Conservation (phyloP, 2,329 filamentous ascomycete genomes). For the Knufia petricola region DNA sequence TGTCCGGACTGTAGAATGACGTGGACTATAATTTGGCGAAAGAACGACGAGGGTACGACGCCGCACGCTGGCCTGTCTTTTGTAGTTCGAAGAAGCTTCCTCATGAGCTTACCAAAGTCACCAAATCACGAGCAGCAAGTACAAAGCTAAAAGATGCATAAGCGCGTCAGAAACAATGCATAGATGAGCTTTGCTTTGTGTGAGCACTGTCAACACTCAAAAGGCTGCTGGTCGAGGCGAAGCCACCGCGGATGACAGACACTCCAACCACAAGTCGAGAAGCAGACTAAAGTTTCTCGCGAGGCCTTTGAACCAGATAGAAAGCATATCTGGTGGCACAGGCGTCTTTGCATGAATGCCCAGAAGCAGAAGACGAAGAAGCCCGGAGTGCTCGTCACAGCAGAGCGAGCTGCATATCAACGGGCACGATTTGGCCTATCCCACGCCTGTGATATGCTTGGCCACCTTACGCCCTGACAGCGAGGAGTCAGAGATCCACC, state of each 20-base stretch:
- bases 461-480: slow-evolving; percentile 5
- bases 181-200: background rate
- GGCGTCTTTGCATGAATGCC: background rate
- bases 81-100: background rate
- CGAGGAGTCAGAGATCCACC: background rate
- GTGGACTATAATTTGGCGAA: background rate
- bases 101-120: no score
- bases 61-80: background rate
- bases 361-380: background rate
- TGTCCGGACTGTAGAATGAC: background rate
- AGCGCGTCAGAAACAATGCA: background rate
- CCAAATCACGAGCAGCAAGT: no score
- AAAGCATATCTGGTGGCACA: background rate
- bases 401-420: background rate
- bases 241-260: background rate
- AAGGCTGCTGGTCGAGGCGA: background rate
- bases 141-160: background rate
- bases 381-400: background rate
- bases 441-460: slow-evolving; percentile 1
- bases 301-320: background rate
- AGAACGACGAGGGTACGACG: background rate
- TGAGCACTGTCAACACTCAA: background rate
- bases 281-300: background rate
- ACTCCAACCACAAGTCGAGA: background rate
- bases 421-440: background rate